Base-by-base conservation (phyloP, 768 basidiomycete species). In the Kwoniella pini region DNA sequence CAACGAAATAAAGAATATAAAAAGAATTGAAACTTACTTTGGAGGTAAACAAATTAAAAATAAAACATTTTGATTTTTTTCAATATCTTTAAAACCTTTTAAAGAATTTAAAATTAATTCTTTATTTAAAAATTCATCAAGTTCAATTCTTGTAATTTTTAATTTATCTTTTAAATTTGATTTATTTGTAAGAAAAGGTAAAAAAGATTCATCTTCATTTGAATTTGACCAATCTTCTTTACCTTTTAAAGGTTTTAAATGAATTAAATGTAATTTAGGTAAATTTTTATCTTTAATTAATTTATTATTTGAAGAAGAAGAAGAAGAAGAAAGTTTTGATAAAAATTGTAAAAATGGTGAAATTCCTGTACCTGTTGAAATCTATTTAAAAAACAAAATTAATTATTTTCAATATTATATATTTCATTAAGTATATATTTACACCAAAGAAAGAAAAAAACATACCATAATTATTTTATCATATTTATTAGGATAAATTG, bases 341-440 rank as follows among this genome's bases (percentile, higher is more conserved):
- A 78, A 52, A 3, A 76, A 57, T 63, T 78, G 77, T 1, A 78
- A 64, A 52, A 78, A 76, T 15, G 77, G 77, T 9, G 75, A 62
- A 7, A 78, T 60, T 6, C 68, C 77, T 52, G 77, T 78, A 33
- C 77, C 77, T 24, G 73, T 74, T 15, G 73, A 75, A 22, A 78
- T 71, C 74, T 75, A 48, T 12, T 17, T 4, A 28, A 2, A 33
- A 46, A 13, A 56, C 45, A 42, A 30, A 52, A 9, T 31, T 13
- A n/a, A 24, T 21, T 43, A n/a, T n/a, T n/a, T n/a, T n/a, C n/a
- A n/a, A n/a, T n/a, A n/a, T n/a, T n/a, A n/a, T n/a, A 49, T 49
- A 11, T 31, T 13, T 27, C 6, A 11, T 5, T 12, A 17, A 3
- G 45, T 12, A 27, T 31, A 43, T 7, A n/a, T 15, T 54, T 22